Conservation (phyloP, 2,329 filamentous ascomycete species). For the Aspergillus candidus region DNA sequence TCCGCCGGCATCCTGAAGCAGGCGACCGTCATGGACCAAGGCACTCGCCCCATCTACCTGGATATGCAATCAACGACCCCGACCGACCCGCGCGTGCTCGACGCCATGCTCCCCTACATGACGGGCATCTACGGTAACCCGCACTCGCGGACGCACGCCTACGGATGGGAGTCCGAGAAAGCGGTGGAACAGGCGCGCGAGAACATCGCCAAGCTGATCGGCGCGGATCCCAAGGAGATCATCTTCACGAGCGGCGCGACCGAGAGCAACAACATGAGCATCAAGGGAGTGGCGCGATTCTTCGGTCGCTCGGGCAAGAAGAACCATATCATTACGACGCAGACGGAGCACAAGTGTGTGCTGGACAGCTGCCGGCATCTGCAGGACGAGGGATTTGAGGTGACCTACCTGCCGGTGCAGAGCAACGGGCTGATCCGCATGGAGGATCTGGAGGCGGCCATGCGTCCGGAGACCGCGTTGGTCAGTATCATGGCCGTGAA, state of each 20-base stretch:
- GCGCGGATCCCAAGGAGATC: slow-evolving; percentile 94
- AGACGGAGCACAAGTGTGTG: slow-evolving; percentile 99
- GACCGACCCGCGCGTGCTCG: slow-evolving; percentile 86
- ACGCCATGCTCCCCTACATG: slow-evolving; percentile 93
- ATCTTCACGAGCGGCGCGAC: slow-evolving; percentile 98
- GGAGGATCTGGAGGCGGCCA: slow-evolving; percentile 77
- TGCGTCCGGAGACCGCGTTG: slow-evolving; percentile 81
- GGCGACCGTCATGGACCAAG: slow-evolving; percentile 87
- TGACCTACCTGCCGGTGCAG: slow-evolving; percentile 94
- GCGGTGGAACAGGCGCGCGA: slow-evolving; percentile 80
- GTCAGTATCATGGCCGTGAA: slow-evolving; percentile 99
- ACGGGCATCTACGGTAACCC: slow-evolving; percentile 94
- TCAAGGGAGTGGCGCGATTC: slow-evolving; percentile 95
- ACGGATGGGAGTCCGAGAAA: slow-evolving; percentile 97
- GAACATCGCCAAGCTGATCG: slow-evolving; percentile 79
- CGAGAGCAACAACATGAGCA: slow-evolving; percentile 99
- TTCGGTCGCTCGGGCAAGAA: slow-evolving; percentile 92
- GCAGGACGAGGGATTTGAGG: slow-evolving; percentile 91
- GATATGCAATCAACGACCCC: slow-evolving; percentile 98
- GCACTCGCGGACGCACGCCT: slow-evolving; percentile 93
- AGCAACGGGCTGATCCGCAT: slow-evolving; percentile 79
- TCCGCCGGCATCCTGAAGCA: slow-evolving; percentile 79
- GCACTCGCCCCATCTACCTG: slow-evolving; percentile 88
- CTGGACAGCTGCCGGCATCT: slow-evolving; percentile 94
- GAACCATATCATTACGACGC: slow-evolving; percentile 94